Percentiles rank a stretch among this genome's conserved stretches.
phyloP scores from a whole-genome alignment of 2,329 filamentous ascomycete species.

The Colletotrichum acutatum region DNA sequence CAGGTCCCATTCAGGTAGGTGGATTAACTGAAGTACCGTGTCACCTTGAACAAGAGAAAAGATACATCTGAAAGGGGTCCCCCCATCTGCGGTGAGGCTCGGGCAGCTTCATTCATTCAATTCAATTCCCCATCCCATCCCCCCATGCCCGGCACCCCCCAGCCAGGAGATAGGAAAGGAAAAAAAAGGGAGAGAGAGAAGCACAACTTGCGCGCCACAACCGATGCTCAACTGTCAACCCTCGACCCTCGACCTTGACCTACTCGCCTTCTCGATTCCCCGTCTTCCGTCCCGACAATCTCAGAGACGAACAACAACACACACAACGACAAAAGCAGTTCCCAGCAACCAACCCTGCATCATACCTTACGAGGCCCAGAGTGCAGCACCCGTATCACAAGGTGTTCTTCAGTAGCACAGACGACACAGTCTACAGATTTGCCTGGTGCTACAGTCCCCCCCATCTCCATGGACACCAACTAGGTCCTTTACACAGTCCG shows the following conservation, averaged over 20 bases:
- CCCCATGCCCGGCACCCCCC: conserved; percentile 8
- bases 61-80: conserved; percentile 18
- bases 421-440: conserved; percentile 26
- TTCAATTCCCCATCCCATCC: conserved; percentile 23
- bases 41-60: not conserved
- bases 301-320: conserved; percentile 3
- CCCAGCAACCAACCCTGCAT: conserved; percentile 9
- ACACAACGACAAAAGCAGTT: conserved; percentile 8
- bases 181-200: conserved; percentile 27
- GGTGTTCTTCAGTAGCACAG: conserved; percentile 31
- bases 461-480: conserved; percentile 34
- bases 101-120: conserved; percentile 19
- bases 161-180: conserved; percentile 2
- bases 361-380: not conserved
- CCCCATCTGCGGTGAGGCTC: conserved; percentile 33
- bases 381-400: conserved; percentile 1
- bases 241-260: not conserved
- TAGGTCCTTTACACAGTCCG: conserved; percentile 18
- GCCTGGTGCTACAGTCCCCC: conserved; percentile 15
- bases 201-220: conserved; percentile 18
- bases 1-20: conserved; percentile 9
- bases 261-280: conserved; percentile 9
- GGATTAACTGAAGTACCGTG: not conserved
- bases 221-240: conserved; percentile 10
- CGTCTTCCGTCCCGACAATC: conserved; percentile 13